Evolutionary conservation across 352 stramenopile genomes (phyloP).

Genomic region (Peronospora belbahrii): DNA sequence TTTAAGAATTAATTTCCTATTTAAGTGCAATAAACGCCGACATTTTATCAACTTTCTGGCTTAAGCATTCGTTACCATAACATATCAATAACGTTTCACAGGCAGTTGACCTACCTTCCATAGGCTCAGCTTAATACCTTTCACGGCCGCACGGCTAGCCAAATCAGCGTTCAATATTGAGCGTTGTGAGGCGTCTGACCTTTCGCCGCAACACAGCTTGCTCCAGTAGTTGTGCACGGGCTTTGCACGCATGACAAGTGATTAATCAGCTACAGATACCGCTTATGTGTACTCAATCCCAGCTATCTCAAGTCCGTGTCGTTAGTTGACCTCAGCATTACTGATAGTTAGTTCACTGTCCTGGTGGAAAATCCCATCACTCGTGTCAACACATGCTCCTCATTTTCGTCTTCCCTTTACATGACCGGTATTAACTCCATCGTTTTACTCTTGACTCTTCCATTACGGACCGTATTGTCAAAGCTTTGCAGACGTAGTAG

Average conservation of each 20-base stretch:
- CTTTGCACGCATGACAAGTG: conserved; percentile 24
- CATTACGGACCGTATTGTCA: no score
- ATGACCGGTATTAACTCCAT: conserved; percentile 19
- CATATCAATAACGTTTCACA: conserved; percentile 7
- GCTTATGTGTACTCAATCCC: conserved; percentile 23
- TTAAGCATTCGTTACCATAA: conserved; percentile 9
- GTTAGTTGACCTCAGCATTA: conserved; percentile 12
- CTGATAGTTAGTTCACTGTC: conserved; percentile 11
- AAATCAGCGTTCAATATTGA: conserved; percentile 17
- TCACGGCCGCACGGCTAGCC: neutral
- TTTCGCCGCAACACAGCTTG: conserved; percentile 22
- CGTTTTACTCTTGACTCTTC: conserved; percentile 16
- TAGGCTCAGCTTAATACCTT: conserved; percentile 11
- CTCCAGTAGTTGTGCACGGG: conserved; percentile 21
- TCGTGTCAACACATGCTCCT: conserved; percentile 1
- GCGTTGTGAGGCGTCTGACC: conserved; percentile 25
- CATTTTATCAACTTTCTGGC: conserved; percentile 13
- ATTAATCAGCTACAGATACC: conserved; percentile 26
- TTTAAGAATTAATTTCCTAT: conserved; percentile 20
- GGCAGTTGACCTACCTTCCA: neutral
- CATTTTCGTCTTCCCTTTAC: conserved; percentile 10
- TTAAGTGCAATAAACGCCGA: conserved; percentile 27
- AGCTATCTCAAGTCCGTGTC: conserved; percentile 28
- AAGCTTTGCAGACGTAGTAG: no score
- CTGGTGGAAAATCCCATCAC: neutral